Percentiles rank a stretch among this genome's conserved stretches.
Evolutionary conservation across 345 rosid species (phyloP).

Genomic region (Salix purpurea): DNA sequence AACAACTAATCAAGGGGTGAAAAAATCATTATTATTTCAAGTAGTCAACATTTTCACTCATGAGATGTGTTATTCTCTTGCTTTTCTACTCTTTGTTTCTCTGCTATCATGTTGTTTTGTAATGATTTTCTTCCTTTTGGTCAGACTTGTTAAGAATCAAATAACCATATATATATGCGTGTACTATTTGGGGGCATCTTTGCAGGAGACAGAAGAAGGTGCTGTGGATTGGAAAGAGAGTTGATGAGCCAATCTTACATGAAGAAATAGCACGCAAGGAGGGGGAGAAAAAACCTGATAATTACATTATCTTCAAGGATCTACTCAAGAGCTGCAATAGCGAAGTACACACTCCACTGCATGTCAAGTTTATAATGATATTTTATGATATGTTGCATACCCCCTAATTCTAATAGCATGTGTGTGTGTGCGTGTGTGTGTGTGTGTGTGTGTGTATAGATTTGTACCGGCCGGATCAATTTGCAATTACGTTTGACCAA

Average conservation of each 20-base stretch:
- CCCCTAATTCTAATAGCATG: too few relatives aligned
- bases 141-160: constrained; percentile 1
- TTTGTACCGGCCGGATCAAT: too few relatives aligned
- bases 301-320: constrained; percentile 48
- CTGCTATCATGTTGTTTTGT: not conserved
- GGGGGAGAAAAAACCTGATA: constrained; percentile 16
- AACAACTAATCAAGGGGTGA: not conserved
- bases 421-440: too few relatives aligned
- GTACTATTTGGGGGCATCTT: not conserved
- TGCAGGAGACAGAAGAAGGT: constrained; percentile 25
- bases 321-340: constrained; percentile 34
- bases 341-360: not conserved
- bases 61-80: not conserved
- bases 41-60: not conserved
- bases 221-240: constrained; percentile 12
- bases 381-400: too few relatives aligned
- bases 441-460: too few relatives aligned
- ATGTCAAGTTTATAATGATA: not conserved
- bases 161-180: not conserved
- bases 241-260: constrained; percentile 11
- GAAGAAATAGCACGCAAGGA: constrained; percentile 12
- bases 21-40: not conserved
- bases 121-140: not conserved
- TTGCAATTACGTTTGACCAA: too few relatives aligned
- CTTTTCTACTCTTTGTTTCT: not conserved